Percentiles rank a stretch among this genome's conserved stretches.
Conservation (phyloP, 2,329 filamentous ascomycete genomes). For the Nannizziopsis barbatae region DNA sequence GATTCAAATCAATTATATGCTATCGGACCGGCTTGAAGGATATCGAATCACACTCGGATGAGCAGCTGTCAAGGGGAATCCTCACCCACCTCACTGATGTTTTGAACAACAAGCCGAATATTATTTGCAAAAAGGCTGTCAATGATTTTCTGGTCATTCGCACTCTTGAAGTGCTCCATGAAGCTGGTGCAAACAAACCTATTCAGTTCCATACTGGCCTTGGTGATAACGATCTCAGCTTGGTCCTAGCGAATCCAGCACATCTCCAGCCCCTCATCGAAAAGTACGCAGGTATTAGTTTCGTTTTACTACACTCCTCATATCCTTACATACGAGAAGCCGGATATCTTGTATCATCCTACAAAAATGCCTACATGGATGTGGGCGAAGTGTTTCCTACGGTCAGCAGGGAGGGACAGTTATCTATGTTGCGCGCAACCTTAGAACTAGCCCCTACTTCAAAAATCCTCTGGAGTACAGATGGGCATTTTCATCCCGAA, state of each 20-base stretch:
- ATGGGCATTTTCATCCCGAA: conserved; percentile 69
- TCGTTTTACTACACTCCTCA: conserved; percentile 67
- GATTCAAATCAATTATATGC: conserved; percentile 74
- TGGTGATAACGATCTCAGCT: conserved; percentile 65
- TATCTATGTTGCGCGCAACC: conserved; percentile 57
- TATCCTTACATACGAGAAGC: conserved; percentile 73
- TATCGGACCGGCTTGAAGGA: conserved; percentile 60
- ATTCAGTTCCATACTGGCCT: conserved; percentile 76
- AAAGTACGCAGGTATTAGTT: conserved; percentile 55
- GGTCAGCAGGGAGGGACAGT: conserved; percentile 64
- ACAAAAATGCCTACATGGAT: conserved; percentile 70
- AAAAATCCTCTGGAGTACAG: conserved; percentile 70
- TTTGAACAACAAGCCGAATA: conserved; percentile 23
- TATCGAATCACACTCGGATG: conserved; percentile 43
- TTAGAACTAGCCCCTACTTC: conserved; percentile 63
- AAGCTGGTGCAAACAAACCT: conserved; percentile 49
- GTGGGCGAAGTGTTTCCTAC: conserved; percentile 74
- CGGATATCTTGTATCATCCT: conserved; percentile 65
- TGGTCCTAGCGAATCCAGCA: conserved; percentile 60
- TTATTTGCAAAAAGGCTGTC: conserved; percentile 50
- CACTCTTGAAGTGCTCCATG: conserved; percentile 37
- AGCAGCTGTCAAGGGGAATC: conserved; percentile 24
- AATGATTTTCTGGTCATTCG: conserved; percentile 58
- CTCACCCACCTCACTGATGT: conserved; percentile 23
- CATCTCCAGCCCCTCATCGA: conserved; percentile 64